phyloP scores from a whole-genome alignment of 345 rosid genomes.

The Chamaenerion angustifolium region DNA sequence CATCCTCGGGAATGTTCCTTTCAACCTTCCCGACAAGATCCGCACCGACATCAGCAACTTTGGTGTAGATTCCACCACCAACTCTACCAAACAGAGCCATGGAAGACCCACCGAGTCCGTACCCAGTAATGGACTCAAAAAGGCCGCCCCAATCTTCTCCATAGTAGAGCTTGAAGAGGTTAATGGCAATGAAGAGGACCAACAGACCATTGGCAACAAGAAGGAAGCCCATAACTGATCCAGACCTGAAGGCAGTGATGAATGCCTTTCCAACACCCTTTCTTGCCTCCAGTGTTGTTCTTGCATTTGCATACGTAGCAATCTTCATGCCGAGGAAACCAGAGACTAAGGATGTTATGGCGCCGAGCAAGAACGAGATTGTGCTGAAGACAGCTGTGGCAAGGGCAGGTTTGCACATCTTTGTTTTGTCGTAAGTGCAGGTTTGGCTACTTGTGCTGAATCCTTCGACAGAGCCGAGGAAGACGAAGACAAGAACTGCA shows the following conservation, averaged over 20 bases:
- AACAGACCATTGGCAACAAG: constrained; percentile 71
- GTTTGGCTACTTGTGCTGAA: constrained; percentile 56
- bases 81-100: constrained; percentile 84
- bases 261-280: constrained; percentile 89
- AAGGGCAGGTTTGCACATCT: constrained; percentile 68
- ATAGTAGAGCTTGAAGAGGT: constrained; percentile 55
- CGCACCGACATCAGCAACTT: constrained; percentile 87
- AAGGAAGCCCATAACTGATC: constrained; percentile 80
- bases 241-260: constrained; percentile 58
- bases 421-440: constrained; percentile 45
- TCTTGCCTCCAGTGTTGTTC: constrained; percentile 81
- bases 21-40: constrained; percentile 84
- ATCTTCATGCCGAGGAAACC: constrained; percentile 95
- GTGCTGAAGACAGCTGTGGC: constrained; percentile 82
- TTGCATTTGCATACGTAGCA: constrained; percentile 82
- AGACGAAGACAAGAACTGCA: constrained; percentile 40
- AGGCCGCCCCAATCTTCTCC: constrained; percentile 79
- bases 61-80: constrained; percentile 76
- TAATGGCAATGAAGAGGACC: constrained; percentile 57
- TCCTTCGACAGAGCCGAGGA: constrained; percentile 64
- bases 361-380: constrained; percentile 60
- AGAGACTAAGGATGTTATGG: constrained; percentile 58
- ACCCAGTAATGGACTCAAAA: constrained; percentile 75
- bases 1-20: constrained; percentile 73
- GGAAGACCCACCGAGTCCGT: constrained; percentile 83